Evolutionary conservation across 2,329 filamentous ascomycete species (phyloP), one percentile per base, ranked within the genome.

Genomic region (Escovopsis sp.): DNA sequence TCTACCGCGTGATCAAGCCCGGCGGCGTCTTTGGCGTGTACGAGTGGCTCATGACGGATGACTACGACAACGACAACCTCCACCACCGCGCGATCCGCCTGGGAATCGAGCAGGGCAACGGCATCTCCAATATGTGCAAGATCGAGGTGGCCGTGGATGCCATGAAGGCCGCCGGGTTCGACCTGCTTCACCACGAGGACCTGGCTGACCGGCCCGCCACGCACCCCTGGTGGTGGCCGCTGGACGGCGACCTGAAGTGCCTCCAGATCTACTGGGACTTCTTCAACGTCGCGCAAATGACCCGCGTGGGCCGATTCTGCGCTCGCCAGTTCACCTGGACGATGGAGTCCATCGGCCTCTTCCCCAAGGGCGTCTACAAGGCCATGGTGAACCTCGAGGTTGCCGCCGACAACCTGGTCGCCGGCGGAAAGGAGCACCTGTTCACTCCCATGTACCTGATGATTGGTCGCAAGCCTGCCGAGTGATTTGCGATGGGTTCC

Each of bases 401-500:
- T 45, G 88, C 85, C 30, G 87, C 77, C 10, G 88, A 95, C 63
- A 83, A 77, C 54, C 69, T 96, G 41, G 88, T 94, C 19, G 85
- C 84, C 39, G 89, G 89, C 63, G 89, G 80, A 33, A 76, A 78
- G 61, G 73, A 88, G 68, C 84, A 94, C 62, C 74, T 96, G n/a
- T 96, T 96, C 67, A 96, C 89, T 2, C 89, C 89, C 44, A 96
- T 96, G 89, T 95, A 94, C 67, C 70, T 96, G 58, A 95, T 95
- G 85, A 77, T 95, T 46, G 89, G 78, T 47, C 79, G 85, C 65
- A 95, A 95, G 73, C 86, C 89, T 41, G 51, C 43, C 26, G 34
- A 48, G 40, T 52, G 47, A 43, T 36, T 12, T 10, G 1, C 10
- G 36, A 37, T 12, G 18, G 34, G 23, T 11, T 38, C 9, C 9